Base-by-base conservation (phyloP, 2,329 filamentous ascomycete species). In the Xylariales sp. region DNA sequence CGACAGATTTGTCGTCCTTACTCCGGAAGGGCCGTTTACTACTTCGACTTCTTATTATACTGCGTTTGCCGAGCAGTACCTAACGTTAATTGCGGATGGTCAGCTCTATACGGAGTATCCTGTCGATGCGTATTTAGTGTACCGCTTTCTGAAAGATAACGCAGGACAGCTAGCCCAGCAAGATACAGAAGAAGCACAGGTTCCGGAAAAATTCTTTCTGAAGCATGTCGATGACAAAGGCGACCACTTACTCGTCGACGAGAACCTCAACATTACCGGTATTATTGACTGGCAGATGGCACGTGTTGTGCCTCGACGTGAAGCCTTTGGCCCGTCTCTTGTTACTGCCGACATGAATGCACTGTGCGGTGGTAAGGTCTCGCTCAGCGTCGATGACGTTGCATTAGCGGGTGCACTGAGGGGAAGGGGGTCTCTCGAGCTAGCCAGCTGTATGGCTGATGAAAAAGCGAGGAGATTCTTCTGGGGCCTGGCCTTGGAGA, bases 221-320 rank as follows among this genome's bases (percentile, higher is more conserved):
- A 81, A 80, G 54, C 80, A 82, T 71, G 75, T 77, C 46, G 79
- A 83, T 64, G 80, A 83, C 62, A 82, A 82, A 67, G 80, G 79
- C 1, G 80, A 82, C 61, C 80, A 82, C 52, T 72, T 82, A 8
- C 73, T 83, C 3, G 60, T 71, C n/a, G 77, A 82, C 62, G 69
- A 79, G n/a, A 68, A 78, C 14, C 79, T 73, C 55, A 79, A 79
- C 52, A 78, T 82, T 34, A 81, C 78, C 10, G 80, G 77, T 10
- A 78, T 82, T 53, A 76, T 82, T 45, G 80, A 82, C 70, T 82
- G 80, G 80, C 76, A 81, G 69, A 80, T 75, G 75, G 76, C 78
- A 18, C 68, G 76, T 56, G 75, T 77, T 16, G 75, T 70, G 23
- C 54, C 67, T 36, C 48, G 62, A 64, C 65, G 63, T 54, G 70